A percentile compares a stretch with the other conserved stretches of the same genome.
phyloP scores from a whole-genome alignment of 306 rosid species.

The Cajanus cajan region DNA sequence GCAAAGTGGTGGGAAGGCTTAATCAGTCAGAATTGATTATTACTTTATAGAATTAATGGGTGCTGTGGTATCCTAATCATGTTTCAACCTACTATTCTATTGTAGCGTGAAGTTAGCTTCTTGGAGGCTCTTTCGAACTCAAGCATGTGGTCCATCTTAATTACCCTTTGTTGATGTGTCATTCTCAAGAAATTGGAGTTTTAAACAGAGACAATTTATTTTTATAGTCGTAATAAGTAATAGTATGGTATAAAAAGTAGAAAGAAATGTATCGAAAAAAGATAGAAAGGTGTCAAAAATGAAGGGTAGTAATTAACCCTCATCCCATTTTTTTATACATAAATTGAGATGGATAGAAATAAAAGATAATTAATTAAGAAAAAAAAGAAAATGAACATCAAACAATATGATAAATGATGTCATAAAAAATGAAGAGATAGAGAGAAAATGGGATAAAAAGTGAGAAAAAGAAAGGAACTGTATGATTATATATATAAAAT shows the following conservation, averaged over 20 bases:
- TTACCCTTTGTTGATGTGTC: constrained; percentile 52
- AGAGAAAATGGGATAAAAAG: too few relatives aligned
- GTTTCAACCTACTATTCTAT: constrained; percentile 26
- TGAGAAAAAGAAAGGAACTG: too few relatives aligned
- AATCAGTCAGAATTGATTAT: constrained; percentile 30
- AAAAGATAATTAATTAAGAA: too few relatives aligned
- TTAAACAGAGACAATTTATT: neutral
- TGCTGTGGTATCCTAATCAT: constrained; percentile 20
- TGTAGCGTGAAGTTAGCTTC: neutral
- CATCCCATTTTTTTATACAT: too few relatives aligned
- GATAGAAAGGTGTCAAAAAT: neutral
- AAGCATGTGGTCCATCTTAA: constrained; percentile 30
- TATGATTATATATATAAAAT: too few relatives aligned
- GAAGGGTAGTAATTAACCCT: neutral
- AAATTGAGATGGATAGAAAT: too few relatives aligned
- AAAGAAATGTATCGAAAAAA: neutral
- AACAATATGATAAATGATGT: too few relatives aligned
- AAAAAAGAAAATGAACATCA: too few relatives aligned
- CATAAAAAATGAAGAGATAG: too few relatives aligned
- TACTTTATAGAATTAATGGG: constrained; percentile 22
- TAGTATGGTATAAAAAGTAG: neutral
- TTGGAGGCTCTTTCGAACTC: neutral
- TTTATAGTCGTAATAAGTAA: neutral
- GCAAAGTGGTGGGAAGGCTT: constrained; percentile 44
- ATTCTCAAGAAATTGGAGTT: constrained; percentile 31